A percentile compares a stretch with the other conserved stretches of the same genome.
Conservation (phyloP, 495 filamentous ascomycete genomes). For the Daldinia decipiens region DNA sequence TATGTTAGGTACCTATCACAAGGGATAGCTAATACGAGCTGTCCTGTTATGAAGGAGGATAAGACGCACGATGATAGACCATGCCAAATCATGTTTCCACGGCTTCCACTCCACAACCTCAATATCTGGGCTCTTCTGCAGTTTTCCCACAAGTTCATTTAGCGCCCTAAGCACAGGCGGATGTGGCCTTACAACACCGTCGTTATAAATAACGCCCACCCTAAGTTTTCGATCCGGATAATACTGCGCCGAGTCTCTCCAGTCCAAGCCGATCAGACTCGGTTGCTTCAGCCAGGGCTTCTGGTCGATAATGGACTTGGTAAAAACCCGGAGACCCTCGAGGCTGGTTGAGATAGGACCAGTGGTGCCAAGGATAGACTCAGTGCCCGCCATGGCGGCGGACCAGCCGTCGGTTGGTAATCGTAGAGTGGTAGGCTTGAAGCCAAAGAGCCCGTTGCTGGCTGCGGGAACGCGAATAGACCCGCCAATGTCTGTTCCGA, state of each 20-base stretch:
- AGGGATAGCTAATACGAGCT: neutral
- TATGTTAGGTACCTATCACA: neutral
- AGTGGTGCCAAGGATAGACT: constrained; percentile 68
- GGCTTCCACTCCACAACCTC: constrained; percentile 73
- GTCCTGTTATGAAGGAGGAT: neutral
- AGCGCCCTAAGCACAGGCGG: constrained; percentile 74
- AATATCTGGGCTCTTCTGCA: constrained; percentile 58
- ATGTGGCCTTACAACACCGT: constrained; percentile 76
- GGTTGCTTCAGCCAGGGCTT: constrained; percentile 73
- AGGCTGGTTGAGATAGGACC: constrained; percentile 72
- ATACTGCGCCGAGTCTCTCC: constrained; percentile 56
- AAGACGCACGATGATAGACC: constrained; percentile 63
- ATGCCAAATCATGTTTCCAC: constrained; percentile 68
- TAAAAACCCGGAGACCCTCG: constrained; percentile 72
- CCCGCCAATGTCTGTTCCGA: constrained; percentile 76
- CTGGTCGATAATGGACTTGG: constrained; percentile 64
- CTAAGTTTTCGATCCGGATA: constrained; percentile 61
- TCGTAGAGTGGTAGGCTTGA: constrained; percentile 69
- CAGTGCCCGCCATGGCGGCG: constrained; percentile 64
- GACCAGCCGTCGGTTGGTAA: constrained; percentile 63
- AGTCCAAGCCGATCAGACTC: constrained; percentile 66
- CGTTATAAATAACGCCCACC: constrained; percentile 75
- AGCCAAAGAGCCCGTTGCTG: constrained; percentile 70
- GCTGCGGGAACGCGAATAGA: constrained; percentile 73
- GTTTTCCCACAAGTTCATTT: constrained; percentile 62